Conservation (phyloP, 2,329 filamentous ascomycete genomes). For the Colletotrichum melonis region DNA sequence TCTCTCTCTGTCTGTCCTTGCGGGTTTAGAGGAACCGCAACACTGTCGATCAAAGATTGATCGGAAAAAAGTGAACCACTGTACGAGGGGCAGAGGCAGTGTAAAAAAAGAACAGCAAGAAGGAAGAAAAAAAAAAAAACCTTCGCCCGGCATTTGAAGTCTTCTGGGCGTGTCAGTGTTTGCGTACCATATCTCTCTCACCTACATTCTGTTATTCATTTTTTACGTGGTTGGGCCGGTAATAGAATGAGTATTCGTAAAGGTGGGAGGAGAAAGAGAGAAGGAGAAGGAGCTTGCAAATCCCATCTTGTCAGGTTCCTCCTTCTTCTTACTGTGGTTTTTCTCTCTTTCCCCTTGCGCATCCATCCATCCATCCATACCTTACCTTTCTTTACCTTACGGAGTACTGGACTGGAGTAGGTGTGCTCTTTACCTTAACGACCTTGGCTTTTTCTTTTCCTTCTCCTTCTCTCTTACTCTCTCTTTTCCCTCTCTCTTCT, state of each 20-base stretch:
- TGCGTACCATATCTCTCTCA: neutral
- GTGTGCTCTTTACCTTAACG: conserved; percentile 13
- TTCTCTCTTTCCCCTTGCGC: neutral
- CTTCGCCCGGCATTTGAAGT: neutral
- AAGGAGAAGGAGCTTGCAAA: neutral
- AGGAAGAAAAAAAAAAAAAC: neutral
- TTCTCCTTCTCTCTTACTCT: neutral
- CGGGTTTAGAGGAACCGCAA: neutral
- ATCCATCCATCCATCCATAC: neutral
- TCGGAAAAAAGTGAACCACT: neutral
- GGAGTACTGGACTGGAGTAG: neutral
- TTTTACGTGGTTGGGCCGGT: conserved; percentile 12
- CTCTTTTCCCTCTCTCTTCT: conserved; percentile 15
- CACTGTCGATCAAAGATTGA: conserved; percentile 1
- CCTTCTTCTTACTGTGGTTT: conserved; percentile 1
- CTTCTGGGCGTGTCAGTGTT: neutral
- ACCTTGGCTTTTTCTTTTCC: conserved; percentile 10
- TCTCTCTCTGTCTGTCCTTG: neutral
- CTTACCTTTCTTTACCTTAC: neutral
- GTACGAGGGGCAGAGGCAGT: conserved; percentile 10
- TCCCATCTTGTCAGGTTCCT: conserved; percentile 10
- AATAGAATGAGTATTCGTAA: neutral
- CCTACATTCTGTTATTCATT: neutral
- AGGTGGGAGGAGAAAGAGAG: conserved; percentile 1
- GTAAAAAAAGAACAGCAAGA: conserved; percentile 6